These are phyloP conservation scores for Monilinia vaccinii-corymbosi DNA, from an alignment of 2,329 filamentous ascomycete genomes.

Conservation along the genomic window DNA sequence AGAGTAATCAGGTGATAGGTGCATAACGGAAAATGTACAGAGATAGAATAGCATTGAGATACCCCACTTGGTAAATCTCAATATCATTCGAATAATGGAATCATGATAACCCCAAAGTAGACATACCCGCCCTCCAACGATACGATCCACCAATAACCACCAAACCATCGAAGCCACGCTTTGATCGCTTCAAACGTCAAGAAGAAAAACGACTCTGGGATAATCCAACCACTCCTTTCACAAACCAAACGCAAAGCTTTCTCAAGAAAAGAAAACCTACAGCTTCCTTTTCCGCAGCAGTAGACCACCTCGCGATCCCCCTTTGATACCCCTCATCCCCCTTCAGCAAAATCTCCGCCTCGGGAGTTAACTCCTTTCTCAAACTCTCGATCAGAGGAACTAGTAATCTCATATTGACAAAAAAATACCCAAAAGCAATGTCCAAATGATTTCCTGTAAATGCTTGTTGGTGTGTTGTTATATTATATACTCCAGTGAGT, in stretches of 20 bases:
- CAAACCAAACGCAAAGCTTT: neutral
- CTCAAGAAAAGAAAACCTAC: slow-evolving; percentile 10
- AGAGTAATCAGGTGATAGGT: neutral
- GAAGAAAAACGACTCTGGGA: no score
- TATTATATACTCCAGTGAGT: no score
- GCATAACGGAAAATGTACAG: neutral
- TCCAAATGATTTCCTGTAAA: neutral
- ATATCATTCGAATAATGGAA: neutral
- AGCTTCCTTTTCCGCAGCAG: slow-evolving; percentile 17
- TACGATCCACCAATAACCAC: neutral
- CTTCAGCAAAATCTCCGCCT: slow-evolving; percentile 12
- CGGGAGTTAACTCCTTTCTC: slow-evolving; percentile 3
- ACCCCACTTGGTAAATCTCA: neutral
- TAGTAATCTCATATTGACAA: neutral
- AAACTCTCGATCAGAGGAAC: neutral
- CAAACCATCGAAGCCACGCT: neutral
- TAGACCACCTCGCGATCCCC: slow-evolving; percentile 20
- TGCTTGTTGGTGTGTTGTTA: no score
- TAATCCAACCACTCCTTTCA: neutral
- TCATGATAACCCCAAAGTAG: neutral
- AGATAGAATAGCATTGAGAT: neutral
- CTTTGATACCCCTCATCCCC: slow-evolving; percentile 14
- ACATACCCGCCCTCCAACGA: neutral
- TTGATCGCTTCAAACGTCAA: neutral
- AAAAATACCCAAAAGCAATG: neutral